phyloP scores from a whole-genome alignment of 2,329 filamentous ascomycete genomes.

The Colletotrichum sp. region DNA sequence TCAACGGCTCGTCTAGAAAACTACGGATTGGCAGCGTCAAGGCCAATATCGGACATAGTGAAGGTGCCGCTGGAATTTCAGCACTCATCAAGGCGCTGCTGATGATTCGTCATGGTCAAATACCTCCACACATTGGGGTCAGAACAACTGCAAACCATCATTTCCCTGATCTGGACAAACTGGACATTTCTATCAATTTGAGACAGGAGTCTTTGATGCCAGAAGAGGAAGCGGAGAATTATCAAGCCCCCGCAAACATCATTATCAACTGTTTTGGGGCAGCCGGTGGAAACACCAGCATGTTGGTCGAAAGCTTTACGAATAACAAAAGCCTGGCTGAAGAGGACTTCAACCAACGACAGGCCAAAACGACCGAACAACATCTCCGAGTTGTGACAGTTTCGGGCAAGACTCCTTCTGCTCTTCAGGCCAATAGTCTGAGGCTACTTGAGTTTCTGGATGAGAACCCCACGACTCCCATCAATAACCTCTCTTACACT shows the following conservation, averaged over 20 bases:
- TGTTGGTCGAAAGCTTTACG: constrained; percentile 48
- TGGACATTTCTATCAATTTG: background rate
- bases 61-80: background rate
- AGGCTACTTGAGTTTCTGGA: background rate
- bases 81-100: background rate
- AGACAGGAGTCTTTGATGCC: background rate
- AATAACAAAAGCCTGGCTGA: constrained; percentile 36
- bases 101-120: background rate
- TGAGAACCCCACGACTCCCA: background rate
- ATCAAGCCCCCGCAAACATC: background rate
- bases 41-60: background rate
- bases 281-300: constrained; percentile 61
- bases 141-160: background rate
- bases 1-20: background rate
- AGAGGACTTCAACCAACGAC: background rate
- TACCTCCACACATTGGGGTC: background rate
- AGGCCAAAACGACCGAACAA: background rate
- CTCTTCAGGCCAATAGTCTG: background rate
- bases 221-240: background rate
- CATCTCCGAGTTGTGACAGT: background rate
- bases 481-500: background rate
- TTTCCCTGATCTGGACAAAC: background rate
- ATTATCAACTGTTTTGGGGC: constrained; percentile 60
- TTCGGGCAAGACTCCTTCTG: background rate
- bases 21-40: background rate